A percentile compares a stretch with the other conserved stretches of the same genome.
phyloP scores from a whole-genome alignment of 495 filamentous ascomycete genomes.

The Penicilliopsis zonata region DNA sequence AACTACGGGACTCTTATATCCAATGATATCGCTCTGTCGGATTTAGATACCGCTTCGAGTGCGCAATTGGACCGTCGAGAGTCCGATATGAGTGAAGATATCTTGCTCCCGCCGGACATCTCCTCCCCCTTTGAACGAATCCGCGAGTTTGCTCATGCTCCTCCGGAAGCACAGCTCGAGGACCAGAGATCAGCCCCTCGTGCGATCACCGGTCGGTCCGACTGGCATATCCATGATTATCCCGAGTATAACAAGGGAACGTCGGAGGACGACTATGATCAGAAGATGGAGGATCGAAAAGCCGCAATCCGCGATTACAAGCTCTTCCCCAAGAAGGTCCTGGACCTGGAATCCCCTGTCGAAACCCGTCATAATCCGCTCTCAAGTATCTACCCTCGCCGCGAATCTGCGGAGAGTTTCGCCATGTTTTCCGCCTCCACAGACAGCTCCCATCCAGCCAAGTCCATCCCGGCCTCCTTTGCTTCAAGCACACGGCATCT shows the following conservation, averaged over 20 bases:
- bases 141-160: conserved; percentile 9
- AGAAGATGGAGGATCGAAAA: conserved; percentile 27
- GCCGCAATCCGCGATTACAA: conserved; percentile 36
- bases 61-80: conserved; percentile 12
- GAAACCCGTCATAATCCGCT: conserved; percentile 20
- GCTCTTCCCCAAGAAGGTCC: conserved; percentile 27
- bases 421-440: conserved; percentile 73
- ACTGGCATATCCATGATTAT: conserved; percentile 24
- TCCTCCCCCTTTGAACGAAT: conserved; percentile 11
- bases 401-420: conserved; percentile 72
- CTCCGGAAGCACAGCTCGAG: conserved; percentile 12
- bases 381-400: conserved; percentile 37
- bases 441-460: conserved; percentile 40
- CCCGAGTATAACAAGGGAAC: conserved; percentile 13
- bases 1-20: conserved; percentile 16
- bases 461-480: conserved; percentile 31
- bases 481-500: conserved; percentile 17
- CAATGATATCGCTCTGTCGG: conserved; percentile 26
- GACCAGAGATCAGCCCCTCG: conserved; percentile 33
- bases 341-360: conserved; percentile 28
- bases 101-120: conserved; percentile 5
- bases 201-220: conserved; percentile 29
- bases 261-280: conserved; percentile 31
- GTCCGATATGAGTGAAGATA: conserved; percentile 18
- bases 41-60: conserved; percentile 10